Conservation (phyloP, 163 green algal genomes). For the Chlamydomonas reinhardtii region DNA sequence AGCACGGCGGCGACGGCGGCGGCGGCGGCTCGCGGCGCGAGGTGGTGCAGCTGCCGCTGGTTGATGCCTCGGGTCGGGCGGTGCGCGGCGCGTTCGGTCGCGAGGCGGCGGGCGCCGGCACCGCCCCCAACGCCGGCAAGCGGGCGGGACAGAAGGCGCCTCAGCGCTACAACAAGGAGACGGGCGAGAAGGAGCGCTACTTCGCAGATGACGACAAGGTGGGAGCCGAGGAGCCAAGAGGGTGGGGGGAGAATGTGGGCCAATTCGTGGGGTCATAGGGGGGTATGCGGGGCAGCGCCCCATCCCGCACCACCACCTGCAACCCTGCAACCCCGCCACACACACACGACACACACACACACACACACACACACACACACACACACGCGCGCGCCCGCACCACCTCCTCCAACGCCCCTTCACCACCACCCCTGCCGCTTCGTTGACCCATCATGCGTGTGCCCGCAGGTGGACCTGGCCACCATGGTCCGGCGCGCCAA, state of each 20-base stretch:
- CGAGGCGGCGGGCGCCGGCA: conserved; percentile 60
- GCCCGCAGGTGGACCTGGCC: conserved; percentile 60
- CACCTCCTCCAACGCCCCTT: no score
- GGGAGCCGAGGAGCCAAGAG: no score
- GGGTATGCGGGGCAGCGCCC: no score
- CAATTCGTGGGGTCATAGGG: no score
- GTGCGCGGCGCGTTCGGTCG: conserved; percentile 86
- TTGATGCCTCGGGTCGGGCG: conserved; percentile 78
- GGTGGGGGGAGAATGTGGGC: no score
- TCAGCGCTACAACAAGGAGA: conserved; percentile 62
- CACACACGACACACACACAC: no score
- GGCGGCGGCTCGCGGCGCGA: conserved; percentile 24
- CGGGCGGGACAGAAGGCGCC: conserved; percentile 51
- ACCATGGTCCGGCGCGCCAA: conserved; percentile 80
- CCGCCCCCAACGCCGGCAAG: conserved; percentile 24
- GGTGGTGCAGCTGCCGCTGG: conserved; percentile 73
- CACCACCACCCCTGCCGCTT: no score
- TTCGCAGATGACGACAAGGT: conserved; percentile 72
- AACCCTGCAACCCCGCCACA: no score
- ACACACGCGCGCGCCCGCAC: no score
- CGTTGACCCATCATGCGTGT: no score
- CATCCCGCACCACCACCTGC: no score
- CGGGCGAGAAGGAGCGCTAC: conserved; percentile 64
- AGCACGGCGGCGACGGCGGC: not conserved
- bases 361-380: no score